These are phyloP conservation scores for Exophiala alcalophila DNA, from an alignment of 2,329 filamentous ascomycete species.

Conservation along the genomic window DNA sequence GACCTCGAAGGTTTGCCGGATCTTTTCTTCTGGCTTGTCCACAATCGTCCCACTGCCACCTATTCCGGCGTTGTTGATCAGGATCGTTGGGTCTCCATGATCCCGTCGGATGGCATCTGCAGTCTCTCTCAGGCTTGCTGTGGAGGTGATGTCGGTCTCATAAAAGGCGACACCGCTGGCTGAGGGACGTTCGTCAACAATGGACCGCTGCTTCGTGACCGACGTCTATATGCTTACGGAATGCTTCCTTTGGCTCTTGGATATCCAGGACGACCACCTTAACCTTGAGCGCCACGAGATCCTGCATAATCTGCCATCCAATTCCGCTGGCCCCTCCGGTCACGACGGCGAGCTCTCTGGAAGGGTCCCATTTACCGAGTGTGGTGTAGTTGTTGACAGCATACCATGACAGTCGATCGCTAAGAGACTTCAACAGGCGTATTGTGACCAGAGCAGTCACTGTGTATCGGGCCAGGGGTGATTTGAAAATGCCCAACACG, in stretches of 20 bases:
- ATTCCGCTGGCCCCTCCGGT: conserved; percentile 3
- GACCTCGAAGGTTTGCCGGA: conserved; percentile 61
- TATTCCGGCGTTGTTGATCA: conserved; percentile 54
- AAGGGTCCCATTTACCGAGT: not conserved
- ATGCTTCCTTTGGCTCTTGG: conserved; percentile 59
- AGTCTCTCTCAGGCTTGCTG: not conserved
- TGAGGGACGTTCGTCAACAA: conserved; percentile 46
- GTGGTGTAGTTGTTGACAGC: conserved; percentile 7
- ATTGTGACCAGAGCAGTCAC: not conserved
- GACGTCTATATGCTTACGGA: conserved; percentile 43
- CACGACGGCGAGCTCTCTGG: conserved; percentile 3
- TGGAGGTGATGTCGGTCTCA: not conserved
- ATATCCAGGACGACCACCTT: conserved; percentile 71
- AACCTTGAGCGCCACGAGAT: conserved; percentile 43
- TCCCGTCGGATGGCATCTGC: conserved; percentile 40
- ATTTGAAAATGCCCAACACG: not conserved
- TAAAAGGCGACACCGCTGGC: conserved; percentile 2
- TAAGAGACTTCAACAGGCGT: not conserved
- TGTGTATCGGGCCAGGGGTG: not conserved
- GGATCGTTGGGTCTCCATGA: conserved; percentile 38
- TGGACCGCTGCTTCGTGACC: conserved; percentile 39
- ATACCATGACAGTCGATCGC: conserved; percentile 1
- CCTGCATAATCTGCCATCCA: not conserved
- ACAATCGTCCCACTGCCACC: conserved; percentile 48
- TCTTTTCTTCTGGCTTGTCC: conserved; percentile 38